phyloP scores from a whole-genome alignment of 2,329 filamentous ascomycete species.

The Xylariomycetidae sp. region DNA sequence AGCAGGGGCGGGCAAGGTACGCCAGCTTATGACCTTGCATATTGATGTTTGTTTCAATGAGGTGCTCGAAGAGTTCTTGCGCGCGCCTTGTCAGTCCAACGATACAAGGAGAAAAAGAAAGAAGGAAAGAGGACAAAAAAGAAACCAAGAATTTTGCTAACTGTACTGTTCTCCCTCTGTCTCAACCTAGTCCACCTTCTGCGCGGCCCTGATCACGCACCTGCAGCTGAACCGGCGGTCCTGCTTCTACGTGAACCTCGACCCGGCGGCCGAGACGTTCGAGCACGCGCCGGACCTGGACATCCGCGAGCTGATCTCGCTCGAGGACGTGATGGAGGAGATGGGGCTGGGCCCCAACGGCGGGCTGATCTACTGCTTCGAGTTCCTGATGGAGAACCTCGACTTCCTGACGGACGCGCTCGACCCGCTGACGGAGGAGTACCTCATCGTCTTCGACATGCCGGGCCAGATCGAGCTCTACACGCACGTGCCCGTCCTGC shows the following conservation, averaged over 20 bases:
- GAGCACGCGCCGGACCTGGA: conserved; percentile 81
- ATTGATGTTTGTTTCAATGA: no score
- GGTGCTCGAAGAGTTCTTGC: no score
- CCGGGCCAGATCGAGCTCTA: conserved; percentile 98
- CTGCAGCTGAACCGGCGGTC: conserved; percentile 87
- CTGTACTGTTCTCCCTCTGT: no score
- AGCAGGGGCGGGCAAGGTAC: conserved; percentile 85
- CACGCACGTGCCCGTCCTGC: conserved; percentile 91
- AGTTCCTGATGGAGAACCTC: conserved; percentile 76
- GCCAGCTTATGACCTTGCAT: conserved; percentile 17
- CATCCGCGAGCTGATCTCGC: conserved; percentile 84
- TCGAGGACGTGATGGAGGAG: conserved; percentile 79
- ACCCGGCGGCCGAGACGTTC: conserved; percentile 91
- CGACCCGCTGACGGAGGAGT: conserved; percentile 81
- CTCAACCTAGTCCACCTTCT: conserved; percentile 74
- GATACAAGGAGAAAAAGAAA: conserved; percentile 2
- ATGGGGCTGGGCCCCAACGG: conserved; percentile 64
- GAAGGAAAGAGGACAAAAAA: background rate
- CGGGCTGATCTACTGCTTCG: conserved; percentile 68
- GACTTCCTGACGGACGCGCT: conserved; percentile 66
- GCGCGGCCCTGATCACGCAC: conserved; percentile 86
- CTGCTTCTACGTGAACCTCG: conserved; percentile 96
- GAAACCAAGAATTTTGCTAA: no score
- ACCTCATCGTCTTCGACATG: conserved; percentile 97
- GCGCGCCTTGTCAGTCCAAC: conserved; percentile 10